These are phyloP conservation scores for Escallonia rubra DNA, from an alignment of 129 eudicot species.

Conservation along the genomic window DNA sequence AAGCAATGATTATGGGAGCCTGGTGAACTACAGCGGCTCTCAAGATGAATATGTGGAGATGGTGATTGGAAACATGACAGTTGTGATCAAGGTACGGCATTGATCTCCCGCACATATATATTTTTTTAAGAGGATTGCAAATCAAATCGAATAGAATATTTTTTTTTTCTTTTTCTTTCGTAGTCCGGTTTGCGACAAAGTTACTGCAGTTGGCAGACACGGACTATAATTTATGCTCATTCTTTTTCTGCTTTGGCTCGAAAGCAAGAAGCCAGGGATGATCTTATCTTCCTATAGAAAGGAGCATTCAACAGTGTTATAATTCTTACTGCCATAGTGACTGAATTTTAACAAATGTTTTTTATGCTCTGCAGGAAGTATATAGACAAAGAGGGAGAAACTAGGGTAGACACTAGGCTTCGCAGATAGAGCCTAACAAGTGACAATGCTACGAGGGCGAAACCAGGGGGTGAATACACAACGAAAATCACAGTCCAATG, in stretches of 20 bases:
- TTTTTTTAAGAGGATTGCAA: neutral
- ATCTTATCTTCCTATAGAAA: no score
- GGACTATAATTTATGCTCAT: neutral
- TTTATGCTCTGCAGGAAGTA: slow-evolving; percentile 6
- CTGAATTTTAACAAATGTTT: slow-evolving; percentile 6
- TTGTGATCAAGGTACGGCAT: slow-evolving; percentile 20
- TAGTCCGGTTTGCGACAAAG: neutral
- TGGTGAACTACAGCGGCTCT: neutral
- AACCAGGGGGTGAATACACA: no score
- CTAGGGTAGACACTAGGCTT: no score
- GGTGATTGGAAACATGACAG: slow-evolving; percentile 50
- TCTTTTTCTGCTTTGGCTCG: no score
- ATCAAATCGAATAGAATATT: neutral
- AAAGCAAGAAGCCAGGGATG: no score
- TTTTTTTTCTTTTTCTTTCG: neutral
- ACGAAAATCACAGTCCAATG: no score
- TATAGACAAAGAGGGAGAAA: no score
- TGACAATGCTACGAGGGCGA: no score
- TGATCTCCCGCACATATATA: no score
- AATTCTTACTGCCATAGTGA: neutral
- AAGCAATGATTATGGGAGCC: slow-evolving; percentile 46
- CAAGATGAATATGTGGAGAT: slow-evolving; percentile 22
- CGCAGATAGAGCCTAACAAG: no score
- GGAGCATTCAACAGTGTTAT: neutral
- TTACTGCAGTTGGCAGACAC: neutral